A percentile compares a stretch with the other conserved stretches of the same genome.
Conservation (phyloP, 1,284 basidiomycete genomes). For the Cutaneotrichosporon sp. region DNA sequence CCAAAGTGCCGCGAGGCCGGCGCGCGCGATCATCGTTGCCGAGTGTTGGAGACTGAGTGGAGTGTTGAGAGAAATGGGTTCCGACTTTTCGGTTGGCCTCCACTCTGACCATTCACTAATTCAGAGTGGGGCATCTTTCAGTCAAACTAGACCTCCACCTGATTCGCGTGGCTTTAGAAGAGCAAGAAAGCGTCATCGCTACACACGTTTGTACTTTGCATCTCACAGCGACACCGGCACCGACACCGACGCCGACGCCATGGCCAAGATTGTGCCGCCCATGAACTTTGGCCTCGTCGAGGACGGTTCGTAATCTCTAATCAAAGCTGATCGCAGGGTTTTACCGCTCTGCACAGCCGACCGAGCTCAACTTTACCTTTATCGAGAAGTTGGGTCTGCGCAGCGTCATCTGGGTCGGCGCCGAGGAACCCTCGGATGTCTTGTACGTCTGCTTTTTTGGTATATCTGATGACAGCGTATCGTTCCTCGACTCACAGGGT, state of each 20-base stretch:
- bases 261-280: constrained; percentile 56
- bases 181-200: not conserved
- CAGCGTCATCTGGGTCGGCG: constrained; percentile 58
- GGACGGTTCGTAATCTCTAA: constrained; percentile 44
- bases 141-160: too few relatives aligned
- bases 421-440: constrained; percentile 57
- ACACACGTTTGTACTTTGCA: not conserved
- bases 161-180: not conserved
- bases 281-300: constrained; percentile 59
- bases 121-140: too few relatives aligned
- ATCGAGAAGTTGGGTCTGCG: constrained; percentile 57
- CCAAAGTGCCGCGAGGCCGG: not conserved
- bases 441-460: constrained; percentile 47
- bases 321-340: constrained; percentile 44
- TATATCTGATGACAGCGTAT: constrained; percentile 34
- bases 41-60: not conserved
- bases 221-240: not conserved
- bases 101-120: too few relatives aligned
- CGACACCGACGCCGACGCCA: constrained; percentile 14
- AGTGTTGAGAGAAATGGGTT: not conserved
- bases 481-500: constrained; percentile 49
- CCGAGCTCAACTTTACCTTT: constrained; percentile 59
- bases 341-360: constrained; percentile 58
- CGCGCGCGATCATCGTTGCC: not conserved
- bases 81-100: too few relatives aligned